phyloP scores from a whole-genome alignment of 2,329 filamentous ascomycete genomes.

The Ceratocystis huliohia region DNA sequence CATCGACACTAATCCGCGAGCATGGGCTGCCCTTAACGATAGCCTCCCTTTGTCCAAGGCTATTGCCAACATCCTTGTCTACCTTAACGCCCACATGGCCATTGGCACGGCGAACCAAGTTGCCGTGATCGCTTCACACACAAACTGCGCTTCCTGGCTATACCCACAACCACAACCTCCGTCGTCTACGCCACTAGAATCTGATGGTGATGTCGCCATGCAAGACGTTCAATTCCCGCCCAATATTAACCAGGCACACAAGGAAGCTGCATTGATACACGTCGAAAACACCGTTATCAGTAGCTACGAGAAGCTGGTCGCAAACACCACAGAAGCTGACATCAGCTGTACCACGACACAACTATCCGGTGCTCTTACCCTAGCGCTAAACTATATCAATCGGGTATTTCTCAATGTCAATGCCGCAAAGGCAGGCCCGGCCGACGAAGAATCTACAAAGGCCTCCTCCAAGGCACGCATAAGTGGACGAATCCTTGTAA shows the following conservation, averaged over 20 bases:
- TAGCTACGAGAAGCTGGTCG: slow-evolving; percentile 62
- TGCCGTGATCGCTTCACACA: slow-evolving; percentile 80
- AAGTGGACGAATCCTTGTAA: slow-evolving; percentile 61
- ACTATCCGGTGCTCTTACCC: slow-evolving; percentile 79
- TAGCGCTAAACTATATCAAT: slow-evolving; percentile 83
- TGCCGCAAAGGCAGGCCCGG: slow-evolving; percentile 28
- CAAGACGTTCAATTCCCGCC: slow-evolving; percentile 32
- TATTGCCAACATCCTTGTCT: slow-evolving; percentile 80
- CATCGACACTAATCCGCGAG: slow-evolving; percentile 91
- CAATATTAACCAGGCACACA: slow-evolving; percentile 53
- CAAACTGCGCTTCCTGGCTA: slow-evolving; percentile 74
- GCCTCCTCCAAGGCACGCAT: slow-evolving; percentile 33
- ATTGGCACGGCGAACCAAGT: slow-evolving; percentile 90
- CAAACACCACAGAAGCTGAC: slow-evolving; percentile 50
- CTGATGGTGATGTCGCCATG: slow-evolving; percentile 48
- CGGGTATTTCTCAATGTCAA: slow-evolving; percentile 57
- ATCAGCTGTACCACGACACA: slow-evolving; percentile 69
- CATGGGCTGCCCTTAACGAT: slow-evolving; percentile 68
- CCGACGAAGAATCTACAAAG: slow-evolving; percentile 40
- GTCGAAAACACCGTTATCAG: slow-evolving; percentile 69
- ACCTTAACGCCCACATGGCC: slow-evolving; percentile 90
- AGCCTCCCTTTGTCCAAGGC: slow-evolving; percentile 70
- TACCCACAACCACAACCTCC: slow-evolving; percentile 49
- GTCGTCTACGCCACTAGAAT: slow-evolving; percentile 22
- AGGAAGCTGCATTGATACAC: slow-evolving; percentile 81